These are phyloP conservation scores for Hordeum marinum DNA, from an alignment of 176 grass and related monocot genomes.

Conservation along the genomic window DNA sequence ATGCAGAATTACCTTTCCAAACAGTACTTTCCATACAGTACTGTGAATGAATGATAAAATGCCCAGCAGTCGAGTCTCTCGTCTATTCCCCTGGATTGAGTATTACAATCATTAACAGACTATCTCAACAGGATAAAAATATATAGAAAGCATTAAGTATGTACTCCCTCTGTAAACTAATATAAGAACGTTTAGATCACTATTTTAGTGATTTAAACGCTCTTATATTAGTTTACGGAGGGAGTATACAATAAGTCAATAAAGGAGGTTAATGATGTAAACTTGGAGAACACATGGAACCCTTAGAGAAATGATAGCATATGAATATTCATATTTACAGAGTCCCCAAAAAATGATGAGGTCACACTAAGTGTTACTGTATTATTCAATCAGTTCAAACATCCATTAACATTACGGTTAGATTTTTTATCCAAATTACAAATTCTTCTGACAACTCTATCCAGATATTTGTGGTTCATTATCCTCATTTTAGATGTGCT, in stretches of 20 bases:
- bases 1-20: conserved; percentile 76
- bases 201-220: too few species aligned
- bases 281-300: background rate
- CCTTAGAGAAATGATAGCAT: background rate
- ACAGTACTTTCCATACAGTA: conserved; percentile 98
- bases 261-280: background rate
- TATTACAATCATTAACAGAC: background rate
- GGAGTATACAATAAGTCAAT: background rate
- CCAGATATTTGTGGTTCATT: background rate
- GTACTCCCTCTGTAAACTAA: too few species aligned
- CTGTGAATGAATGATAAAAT: conserved; percentile 97
- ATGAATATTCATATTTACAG: background rate
- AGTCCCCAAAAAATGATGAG: background rate
- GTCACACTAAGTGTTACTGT: background rate
- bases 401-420: background rate
- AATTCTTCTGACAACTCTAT: too few species aligned
- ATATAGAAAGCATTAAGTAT: background rate
- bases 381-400: background rate
- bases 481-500: background rate
- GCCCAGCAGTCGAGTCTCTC: conserved; percentile 77
- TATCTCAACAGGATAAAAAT: background rate
- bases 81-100: conserved; percentile 77
- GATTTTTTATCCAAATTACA: too few species aligned
- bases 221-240: too few species aligned
- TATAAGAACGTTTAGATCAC: too few species aligned